Conservation (phyloP, 257 asterid species). For the Ballota nigra region DNA sequence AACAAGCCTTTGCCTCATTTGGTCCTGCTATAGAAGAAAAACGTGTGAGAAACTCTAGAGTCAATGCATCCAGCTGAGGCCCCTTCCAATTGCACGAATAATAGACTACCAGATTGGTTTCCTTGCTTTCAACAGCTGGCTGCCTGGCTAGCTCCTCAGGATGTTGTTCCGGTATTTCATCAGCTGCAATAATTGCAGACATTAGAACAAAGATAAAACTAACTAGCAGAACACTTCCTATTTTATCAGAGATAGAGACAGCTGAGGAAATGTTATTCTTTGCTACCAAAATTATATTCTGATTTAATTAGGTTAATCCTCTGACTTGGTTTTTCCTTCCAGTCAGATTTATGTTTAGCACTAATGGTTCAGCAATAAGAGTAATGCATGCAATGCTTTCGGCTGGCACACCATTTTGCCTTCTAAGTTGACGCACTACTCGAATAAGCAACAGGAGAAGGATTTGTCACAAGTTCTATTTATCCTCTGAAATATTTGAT, state of each 20-base stretch:
- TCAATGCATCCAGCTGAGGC: constrained; percentile 7
- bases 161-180: constrained; percentile 49
- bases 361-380: not conserved
- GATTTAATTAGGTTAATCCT: constrained; percentile 11
- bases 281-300: too few relatives aligned
- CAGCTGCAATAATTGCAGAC: constrained; percentile 48
- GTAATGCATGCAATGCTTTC: not conserved
- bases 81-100: not conserved
- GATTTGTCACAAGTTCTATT: not conserved
- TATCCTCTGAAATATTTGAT: not conserved
- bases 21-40: constrained; percentile 36
- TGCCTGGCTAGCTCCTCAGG: constrained; percentile 48
- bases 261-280: constrained; percentile 4
- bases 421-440: not conserved
- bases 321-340: not conserved
- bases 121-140: constrained; percentile 43
- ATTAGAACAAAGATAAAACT: constrained; percentile 5
- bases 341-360: not conserved
- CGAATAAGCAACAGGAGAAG: not conserved
- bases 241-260: not conserved
- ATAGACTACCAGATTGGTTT: constrained; percentile 49
- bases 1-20: constrained; percentile 34
- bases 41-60: constrained; percentile 15
- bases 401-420: not conserved
- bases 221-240: constrained; percentile 15